Evolutionary conservation across 1,284 basidiomycete species (phyloP), one percentile per base, ranked within the genome.

Genomic region (Mycena sp.): DNA sequence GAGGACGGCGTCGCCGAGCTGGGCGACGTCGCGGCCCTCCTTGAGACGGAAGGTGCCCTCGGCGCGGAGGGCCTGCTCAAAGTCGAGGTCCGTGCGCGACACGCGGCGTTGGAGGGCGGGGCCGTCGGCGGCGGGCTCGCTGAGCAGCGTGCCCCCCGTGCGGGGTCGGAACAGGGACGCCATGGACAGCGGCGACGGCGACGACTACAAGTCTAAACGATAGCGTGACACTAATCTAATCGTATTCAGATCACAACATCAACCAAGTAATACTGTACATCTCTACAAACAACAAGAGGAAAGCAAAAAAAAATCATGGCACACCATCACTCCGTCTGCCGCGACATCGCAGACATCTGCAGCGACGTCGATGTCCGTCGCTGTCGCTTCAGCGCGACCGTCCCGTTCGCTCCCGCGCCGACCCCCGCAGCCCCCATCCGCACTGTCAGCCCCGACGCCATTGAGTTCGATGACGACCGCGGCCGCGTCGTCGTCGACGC

Each of bases 81-180:
- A 94, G 73, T 92, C 90, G 73, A 89, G 79, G 76, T 91, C 90
- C 35, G 87, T 87, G 44, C 90, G 86, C 41, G 92, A 93, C 41
- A 83, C 73, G 40, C 88, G 81, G 59, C 82, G 82, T 55, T 78
- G 78, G 26, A 80, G 69, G 2, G 21, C 28, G 32, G 7, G n/a
- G n/a, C n/a, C n/a, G 4, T 14, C 19, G 1, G 25, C 21, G 48
- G 49, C 49, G 40, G 44, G 56, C 14, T 46, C 43, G 3, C 53
- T 14, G 23, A 48, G 49, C 5, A 64, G 51, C 6, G 59, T 55
- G 50, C 45, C 32, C 17, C 60, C 44, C 10, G 49, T 40, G 23
- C 23, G 51, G 19, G 75, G 79, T 63, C 84, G 81, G 72, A 84
- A 83, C 69, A 80, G 70, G 50, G 77, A 77, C 51, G 80, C 80